These are phyloP conservation scores for Phytophthora capsici DNA, from an alignment of 352 stramenopile species.

Conservation along the genomic window DNA sequence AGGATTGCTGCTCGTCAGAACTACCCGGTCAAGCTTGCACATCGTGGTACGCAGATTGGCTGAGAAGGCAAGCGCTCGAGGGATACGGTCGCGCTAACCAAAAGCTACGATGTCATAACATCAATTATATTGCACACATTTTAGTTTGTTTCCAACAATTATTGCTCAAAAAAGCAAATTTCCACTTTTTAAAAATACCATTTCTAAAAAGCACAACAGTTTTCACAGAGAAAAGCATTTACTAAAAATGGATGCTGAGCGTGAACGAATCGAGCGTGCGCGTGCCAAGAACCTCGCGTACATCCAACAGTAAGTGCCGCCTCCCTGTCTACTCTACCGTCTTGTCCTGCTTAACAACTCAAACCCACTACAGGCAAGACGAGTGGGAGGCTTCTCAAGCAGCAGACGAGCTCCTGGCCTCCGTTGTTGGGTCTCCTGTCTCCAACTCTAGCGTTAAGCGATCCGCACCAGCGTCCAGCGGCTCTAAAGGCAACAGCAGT, in stretches of 20 bases:
- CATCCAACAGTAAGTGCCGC: slow-evolving; percentile 49
- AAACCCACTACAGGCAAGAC: slow-evolving; percentile 47
- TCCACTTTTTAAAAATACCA: too few relatives aligned
- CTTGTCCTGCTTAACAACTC: background rate
- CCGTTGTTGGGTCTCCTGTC: slow-evolving; percentile 24
- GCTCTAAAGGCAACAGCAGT: slow-evolving; percentile 62
- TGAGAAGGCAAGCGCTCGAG: too few relatives aligned
- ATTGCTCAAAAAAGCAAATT: too few relatives aligned
- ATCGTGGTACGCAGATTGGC: too few relatives aligned
- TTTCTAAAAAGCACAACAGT: too few relatives aligned
- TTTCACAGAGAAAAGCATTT: too few relatives aligned
- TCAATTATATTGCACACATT: too few relatives aligned
- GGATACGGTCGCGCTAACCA: too few relatives aligned
- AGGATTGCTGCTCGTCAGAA: too few relatives aligned
- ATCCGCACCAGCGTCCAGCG: background rate
- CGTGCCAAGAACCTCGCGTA: slow-evolving; percentile 80
- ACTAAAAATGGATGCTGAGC: slow-evolving; percentile 52
- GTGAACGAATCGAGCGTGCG: slow-evolving; percentile 65
- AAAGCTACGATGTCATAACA: too few relatives aligned
- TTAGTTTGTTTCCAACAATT: too few relatives aligned
- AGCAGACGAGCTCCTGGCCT: slow-evolving; percentile 52
- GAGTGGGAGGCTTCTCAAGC: slow-evolving; percentile 47
- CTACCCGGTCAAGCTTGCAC: too few relatives aligned
- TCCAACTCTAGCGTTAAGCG: slow-evolving; percentile 8
- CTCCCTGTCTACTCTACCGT: background rate